Base-by-base conservation (phyloP, 352 stramenopile genomes). In the Pythium volutum region DNA sequence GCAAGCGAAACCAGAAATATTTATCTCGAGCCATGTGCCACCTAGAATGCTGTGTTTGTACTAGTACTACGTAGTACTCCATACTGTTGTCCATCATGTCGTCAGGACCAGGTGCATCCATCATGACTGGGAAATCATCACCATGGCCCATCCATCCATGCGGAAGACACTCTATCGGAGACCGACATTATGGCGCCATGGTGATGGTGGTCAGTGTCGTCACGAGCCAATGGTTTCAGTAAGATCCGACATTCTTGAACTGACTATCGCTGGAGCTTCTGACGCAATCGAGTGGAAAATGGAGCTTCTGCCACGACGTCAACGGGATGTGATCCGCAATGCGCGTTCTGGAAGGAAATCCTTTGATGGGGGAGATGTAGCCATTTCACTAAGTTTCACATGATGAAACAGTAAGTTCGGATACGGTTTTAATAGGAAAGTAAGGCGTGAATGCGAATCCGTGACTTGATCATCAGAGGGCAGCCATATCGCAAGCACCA, bases 41-140 rank as follows among this genome's bases (percentile, higher is more conserved):
- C 41, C 34, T 61, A 61, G 54, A 61, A 27, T 12, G 43, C 26
- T 61, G 54, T 36, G 31, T 36, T 36, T 36, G 31, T 36, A 11
- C 31, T 36, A 36, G 31, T 36, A 36, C 31, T 36, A 11, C 6
- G 3, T 36, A n/a, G n/a, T n/a, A n/a, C n/a, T n/a, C n/a, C n/a
- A n/a, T n/a, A n/a, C n/a, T n/a, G n/a, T n/a, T n/a, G n/a, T n/a
- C n/a, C n/a, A n/a, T n/a, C n/a, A n/a, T n/a, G n/a, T n/a, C n/a
- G n/a, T n/a, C n/a, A n/a, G n/a, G n/a, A n/a, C n/a, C n/a, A n/a
- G n/a, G n/a, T n/a, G n/a, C n/a, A n/a, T n/a, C n/a, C n/a, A n/a
- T n/a, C n/a, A n/a, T n/a, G n/a, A n/a, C n/a, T n/a, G n/a, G n/a
- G n/a, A n/a, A n/a, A n/a, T n/a, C n/a, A n/a, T n/a, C n/a, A n/a